phyloP scores from a whole-genome alignment of 208 protist genomes.

The Acanthamoeba sp. region DNA sequence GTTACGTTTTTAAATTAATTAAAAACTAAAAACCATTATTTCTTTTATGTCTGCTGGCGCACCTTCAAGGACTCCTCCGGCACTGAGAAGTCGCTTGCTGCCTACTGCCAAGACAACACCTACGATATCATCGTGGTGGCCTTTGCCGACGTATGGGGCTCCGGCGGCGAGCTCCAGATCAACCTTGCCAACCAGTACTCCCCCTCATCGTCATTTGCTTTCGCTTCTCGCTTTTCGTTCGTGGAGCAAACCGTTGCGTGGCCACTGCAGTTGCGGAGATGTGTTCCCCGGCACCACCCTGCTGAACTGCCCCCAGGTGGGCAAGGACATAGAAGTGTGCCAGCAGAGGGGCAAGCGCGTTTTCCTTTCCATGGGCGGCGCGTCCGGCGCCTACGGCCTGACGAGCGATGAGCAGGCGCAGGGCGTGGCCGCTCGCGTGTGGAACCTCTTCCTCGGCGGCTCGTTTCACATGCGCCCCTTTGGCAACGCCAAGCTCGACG shows the following conservation, averaged over 20 bases:
- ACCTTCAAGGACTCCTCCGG: neutral
- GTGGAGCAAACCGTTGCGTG: slow-evolving; percentile 14
- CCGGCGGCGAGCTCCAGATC: slow-evolving; percentile 37
- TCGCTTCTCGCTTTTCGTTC: neutral
- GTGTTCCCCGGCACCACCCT: neutral
- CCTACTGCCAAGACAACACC: slow-evolving; percentile 72
- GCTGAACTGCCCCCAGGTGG: slow-evolving; percentile 69
- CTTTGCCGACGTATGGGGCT: slow-evolving; percentile 63
- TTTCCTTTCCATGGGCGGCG: slow-evolving; percentile 73
- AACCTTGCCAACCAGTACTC: neutral
- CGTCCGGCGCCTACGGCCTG: slow-evolving; percentile 68
- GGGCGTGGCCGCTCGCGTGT: slow-evolving; percentile 54
- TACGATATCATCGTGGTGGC: slow-evolving; percentile 78
- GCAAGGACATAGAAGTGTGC: slow-evolving; percentile 66
- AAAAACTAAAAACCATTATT: too few species aligned
- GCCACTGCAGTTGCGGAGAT: slow-evolving; percentile 18
- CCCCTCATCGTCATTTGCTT: neutral
- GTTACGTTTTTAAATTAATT: too few species aligned
- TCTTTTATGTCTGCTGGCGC: too few species aligned
- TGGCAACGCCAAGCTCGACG: slow-evolving; percentile 75
- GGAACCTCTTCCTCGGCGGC: slow-evolving; percentile 80
- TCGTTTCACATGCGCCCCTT: slow-evolving; percentile 69
- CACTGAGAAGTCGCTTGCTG: slow-evolving; percentile 15
- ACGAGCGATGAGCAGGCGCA: neutral
- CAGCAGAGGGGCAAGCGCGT: slow-evolving; percentile 71